A percentile compares a stretch with the other conserved stretches of the same genome.
These are phyloP conservation scores for Aureobasidium sp. DNA, from an alignment of 2,329 filamentous ascomycete genomes.

Conservation along the genomic window DNA sequence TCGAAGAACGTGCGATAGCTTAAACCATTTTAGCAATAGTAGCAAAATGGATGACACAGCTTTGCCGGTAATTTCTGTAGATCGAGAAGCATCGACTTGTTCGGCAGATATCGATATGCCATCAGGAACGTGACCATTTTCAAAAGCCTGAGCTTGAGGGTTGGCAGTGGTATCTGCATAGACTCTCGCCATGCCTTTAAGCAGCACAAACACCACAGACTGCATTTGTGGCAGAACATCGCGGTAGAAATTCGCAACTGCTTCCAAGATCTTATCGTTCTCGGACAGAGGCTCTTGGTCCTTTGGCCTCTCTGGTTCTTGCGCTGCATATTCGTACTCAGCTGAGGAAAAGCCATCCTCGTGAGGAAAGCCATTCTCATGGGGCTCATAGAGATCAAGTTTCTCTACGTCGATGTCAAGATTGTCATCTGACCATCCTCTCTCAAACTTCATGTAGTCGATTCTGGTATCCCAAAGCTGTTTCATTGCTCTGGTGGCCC, in stretches of 20 bases:
- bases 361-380: constrained; percentile 5
- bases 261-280: constrained; percentile 1
- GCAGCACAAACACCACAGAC: constrained; percentile 90
- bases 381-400: constrained; percentile 19
- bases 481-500: constrained; percentile 90
- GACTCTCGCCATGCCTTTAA: constrained; percentile 84
- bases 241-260: constrained; percentile 54
- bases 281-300: background rate
- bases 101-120: constrained; percentile 55
- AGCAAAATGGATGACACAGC: constrained; percentile 89
- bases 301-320: background rate
- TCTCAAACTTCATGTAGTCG: constrained; percentile 89
- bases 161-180: constrained; percentile 23
- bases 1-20: constrained; percentile 93
- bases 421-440: constrained; percentile 86
- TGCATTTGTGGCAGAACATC: constrained; percentile 87
- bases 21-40: constrained; percentile 95
- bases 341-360: background rate
- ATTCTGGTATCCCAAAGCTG: constrained; percentile 97
- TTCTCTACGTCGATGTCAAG: constrained; percentile 41
- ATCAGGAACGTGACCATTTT: constrained; percentile 36
- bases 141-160: constrained; percentile 32
- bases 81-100: constrained; percentile 83
- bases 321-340: background rate
- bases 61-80: constrained; percentile 89